Percentiles rank a stretch among this genome's conserved stretches.
Conservation (phyloP, 345 rosid genomes). For the Linum tenue region DNA sequence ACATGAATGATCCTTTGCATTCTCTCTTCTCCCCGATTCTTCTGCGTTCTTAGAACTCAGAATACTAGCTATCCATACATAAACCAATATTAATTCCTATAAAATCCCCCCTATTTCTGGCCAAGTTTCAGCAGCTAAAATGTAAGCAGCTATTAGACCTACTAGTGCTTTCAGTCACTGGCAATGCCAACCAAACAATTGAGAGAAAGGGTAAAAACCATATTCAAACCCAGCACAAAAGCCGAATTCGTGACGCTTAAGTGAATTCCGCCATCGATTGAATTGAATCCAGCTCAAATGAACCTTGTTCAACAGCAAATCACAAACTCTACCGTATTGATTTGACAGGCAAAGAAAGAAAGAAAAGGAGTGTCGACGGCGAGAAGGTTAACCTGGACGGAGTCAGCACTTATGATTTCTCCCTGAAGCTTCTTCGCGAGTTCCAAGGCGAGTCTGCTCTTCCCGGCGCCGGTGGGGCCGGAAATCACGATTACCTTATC, state of each 20-base stretch:
- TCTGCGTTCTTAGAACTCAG: no score
- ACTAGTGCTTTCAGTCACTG: no score
- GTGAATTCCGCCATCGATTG: no score
- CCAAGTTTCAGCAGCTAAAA: neutral
- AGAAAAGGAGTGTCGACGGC: neutral
- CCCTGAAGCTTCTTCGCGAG: conserved; percentile 86
- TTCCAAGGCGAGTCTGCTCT: conserved; percentile 75
- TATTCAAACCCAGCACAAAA: no score
- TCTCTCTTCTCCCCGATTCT: neutral
- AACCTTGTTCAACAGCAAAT: neutral
- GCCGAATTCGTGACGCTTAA: no score
- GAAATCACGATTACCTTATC: conserved; percentile 75
- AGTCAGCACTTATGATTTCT: conserved; percentile 95
- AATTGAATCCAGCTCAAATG: neutral
- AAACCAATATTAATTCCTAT: no score
- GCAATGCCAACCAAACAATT: no score
- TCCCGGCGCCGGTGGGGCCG: conserved; percentile 91
- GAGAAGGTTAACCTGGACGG: conserved; percentile 55
- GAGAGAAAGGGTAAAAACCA: no score
- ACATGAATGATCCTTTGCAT: neutral
- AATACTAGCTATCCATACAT: no score
- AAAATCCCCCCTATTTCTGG: no score
- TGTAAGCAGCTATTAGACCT: neutral
- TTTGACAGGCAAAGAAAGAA: neutral
- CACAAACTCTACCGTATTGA: neutral